phyloP scores from a whole-genome alignment of 495 filamentous ascomycete species.

The Penicillium tannophilum region DNA sequence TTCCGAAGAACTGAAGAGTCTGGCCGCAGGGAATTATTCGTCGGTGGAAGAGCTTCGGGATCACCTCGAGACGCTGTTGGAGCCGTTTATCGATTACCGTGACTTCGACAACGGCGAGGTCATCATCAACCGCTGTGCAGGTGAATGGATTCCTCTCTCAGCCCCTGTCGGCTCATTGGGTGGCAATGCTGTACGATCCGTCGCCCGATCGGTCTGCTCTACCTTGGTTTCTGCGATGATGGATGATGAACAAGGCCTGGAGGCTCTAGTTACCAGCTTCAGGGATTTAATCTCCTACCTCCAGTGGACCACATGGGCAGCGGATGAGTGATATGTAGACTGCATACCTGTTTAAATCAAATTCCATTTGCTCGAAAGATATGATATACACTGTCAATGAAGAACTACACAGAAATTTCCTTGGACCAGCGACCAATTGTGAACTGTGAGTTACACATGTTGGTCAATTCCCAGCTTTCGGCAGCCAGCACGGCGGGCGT shows the following conservation, averaged over 20 bases:
- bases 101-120: slow-evolving; percentile 1
- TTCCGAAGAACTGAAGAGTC: slow-evolving; percentile 49
- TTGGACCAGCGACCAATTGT: slow-evolving; percentile 42
- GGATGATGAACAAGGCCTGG: slow-evolving; percentile 5
- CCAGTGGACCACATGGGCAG: slow-evolving; percentile 11
- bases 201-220: slow-evolving; percentile 8
- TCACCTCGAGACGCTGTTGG: slow-evolving; percentile 49
- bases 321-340: neutral
- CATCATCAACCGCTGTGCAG: slow-evolving; percentile 3
- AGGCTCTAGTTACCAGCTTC: neutral
- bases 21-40: slow-evolving; percentile 42
- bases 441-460: slow-evolving; percentile 67
- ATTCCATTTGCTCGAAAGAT: neutral
- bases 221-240: slow-evolving; percentile 2
- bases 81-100: slow-evolving; percentile 53
- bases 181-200: slow-evolving; percentile 4
- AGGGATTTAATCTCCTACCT: slow-evolving; percentile 5
- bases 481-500: slow-evolving; percentile 46
- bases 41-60: slow-evolving; percentile 35
- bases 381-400: neutral
- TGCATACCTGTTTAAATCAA: neutral
- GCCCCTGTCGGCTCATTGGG: slow-evolving; percentile 6
- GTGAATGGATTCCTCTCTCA: slow-evolving; percentile 12
- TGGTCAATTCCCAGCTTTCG: slow-evolving; percentile 64
- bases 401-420: slow-evolving; percentile 20